Evolutionary conservation across 208 protist genomes (phyloP), one percentile per base, ranked within the genome.

Genomic region (Crithidia brevicula): DNA sequence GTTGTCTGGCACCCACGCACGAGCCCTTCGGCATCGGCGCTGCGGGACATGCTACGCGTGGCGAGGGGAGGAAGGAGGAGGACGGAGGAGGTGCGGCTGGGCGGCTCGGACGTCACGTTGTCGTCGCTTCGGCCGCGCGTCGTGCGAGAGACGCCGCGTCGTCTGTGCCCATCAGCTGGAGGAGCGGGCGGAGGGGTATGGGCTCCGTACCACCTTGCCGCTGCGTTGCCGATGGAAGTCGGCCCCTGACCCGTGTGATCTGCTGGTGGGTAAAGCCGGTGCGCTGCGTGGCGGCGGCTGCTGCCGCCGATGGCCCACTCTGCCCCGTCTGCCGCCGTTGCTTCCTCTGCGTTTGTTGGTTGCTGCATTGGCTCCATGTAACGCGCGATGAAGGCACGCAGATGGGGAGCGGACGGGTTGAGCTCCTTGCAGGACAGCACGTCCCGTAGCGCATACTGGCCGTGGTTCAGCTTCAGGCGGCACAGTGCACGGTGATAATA

Each of bases 401-500:
- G 83, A 3, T 72, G 57, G 9, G 82, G 83, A 56, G 88, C 79
- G n/a, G 65, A 51, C 0, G 91, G 83, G 10, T 89, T 72, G 20
- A 96, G 71, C 59, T 88, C 47, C 57, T 91, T 82, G 62, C 88
- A 94, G 11, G 91, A 94, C 22, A 96, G 72, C 16, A 96, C 88
- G 72, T 96, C 91, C 47, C 91, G 86, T 62, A 96, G 61, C 22
- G 81, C 91, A 62, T 88, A 96, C 25, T 79, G 85, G 18, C 79
- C 74, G 62, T 94, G 82, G 65, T 86, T 58, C n/a, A 96, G 79
- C 45, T 83, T 77, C 70, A 96, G 91, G 11, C 91, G 80, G 59
- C 85, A 92, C 31, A 89, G 53, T 1, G 91, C 88, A 10, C 91
- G 84, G 67, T 96, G 88, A 52, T 92, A 93, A 72, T 84, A 96